phyloP scores from a whole-genome alignment of 495 filamentous ascomycete species.

The Cladorrhinum samala region DNA sequence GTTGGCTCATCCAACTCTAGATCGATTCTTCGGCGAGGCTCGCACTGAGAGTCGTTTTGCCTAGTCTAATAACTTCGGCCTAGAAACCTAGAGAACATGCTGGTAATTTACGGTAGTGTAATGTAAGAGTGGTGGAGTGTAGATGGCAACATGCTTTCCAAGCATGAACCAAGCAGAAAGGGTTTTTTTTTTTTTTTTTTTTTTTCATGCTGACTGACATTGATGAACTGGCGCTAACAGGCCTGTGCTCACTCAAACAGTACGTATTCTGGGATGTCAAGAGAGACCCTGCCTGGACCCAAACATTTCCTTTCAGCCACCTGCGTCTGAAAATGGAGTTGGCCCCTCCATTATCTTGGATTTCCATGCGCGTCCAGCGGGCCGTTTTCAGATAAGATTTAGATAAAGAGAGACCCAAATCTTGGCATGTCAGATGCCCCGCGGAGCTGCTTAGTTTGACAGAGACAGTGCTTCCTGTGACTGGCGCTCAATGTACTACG shows the following conservation, averaged over 20 bases:
- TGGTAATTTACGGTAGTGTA: not conserved
- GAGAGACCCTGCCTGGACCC: not conserved
- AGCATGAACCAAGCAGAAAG: not conserved
- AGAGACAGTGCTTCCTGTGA: not conserved
- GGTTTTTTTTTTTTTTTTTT: not conserved
- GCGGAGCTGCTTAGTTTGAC: no score
- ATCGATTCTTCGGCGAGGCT: no score
- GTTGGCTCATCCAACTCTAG: no score
- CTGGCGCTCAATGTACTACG: constrained; percentile 8
- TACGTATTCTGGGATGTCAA: not conserved
- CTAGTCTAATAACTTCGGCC: not conserved
- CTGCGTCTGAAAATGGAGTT: not conserved
- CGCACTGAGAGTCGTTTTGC: no score
- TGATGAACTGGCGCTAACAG: no score
- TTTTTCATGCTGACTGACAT: not conserved
- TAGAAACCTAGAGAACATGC: not conserved
- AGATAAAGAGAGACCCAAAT: constrained; percentile 12
- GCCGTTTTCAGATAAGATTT: not conserved
- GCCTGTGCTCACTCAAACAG: no score
- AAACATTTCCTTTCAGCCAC: not conserved
- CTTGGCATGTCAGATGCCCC: not conserved
- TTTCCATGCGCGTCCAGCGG: constrained; percentile 16
- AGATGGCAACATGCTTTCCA: not conserved
- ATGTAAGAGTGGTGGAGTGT: not conserved
- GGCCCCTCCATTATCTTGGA: not conserved